Evolutionary conservation across 2,329 filamentous ascomycete genomes (phyloP).

Genomic region (Arachnopeziza araneosa): DNA sequence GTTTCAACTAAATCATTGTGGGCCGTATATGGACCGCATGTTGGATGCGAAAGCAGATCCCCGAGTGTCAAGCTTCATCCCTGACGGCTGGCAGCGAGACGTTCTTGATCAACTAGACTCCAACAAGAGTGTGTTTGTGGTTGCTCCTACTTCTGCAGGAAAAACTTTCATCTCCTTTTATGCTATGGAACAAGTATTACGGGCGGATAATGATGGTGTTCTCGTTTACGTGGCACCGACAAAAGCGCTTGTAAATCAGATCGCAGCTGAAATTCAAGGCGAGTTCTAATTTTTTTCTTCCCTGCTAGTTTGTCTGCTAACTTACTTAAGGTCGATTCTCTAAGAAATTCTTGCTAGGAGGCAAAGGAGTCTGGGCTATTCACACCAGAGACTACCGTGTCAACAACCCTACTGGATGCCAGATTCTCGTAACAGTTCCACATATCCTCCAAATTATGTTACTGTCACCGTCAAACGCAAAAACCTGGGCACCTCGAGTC

Average conservation of each 20-base stretch:
- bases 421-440: slow-evolving; percentile 72
- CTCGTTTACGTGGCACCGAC: slow-evolving; percentile 77
- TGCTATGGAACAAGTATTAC: slow-evolving; percentile 71
- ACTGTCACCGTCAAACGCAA: slow-evolving; percentile 58
- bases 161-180: slow-evolving; percentile 85
- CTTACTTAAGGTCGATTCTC: slow-evolving; percentile 47
- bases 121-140: slow-evolving; percentile 64
- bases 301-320: slow-evolving; percentile 2
- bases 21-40: slow-evolving; percentile 69
- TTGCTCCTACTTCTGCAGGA: slow-evolving; percentile 72
- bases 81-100: slow-evolving; percentile 70
- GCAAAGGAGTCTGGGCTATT: slow-evolving; percentile 71
- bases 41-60: slow-evolving; percentile 62
- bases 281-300: not conserved
- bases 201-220: slow-evolving; percentile 62
- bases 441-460: slow-evolving; percentile 78
- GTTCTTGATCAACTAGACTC: slow-evolving; percentile 70
- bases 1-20: slow-evolving; percentile 64
- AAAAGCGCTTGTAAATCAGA: slow-evolving; percentile 78
- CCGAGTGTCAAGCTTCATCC: slow-evolving; percentile 63
- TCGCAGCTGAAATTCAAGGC: slow-evolving; percentile 72
- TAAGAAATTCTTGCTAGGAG: slow-evolving; percentile 52
- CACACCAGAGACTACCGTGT: slow-evolving; percentile 71
- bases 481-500: slow-evolving; percentile 60
- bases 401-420: slow-evolving; percentile 67